A percentile compares a stretch with the other conserved stretches of the same genome.
Evolutionary conservation across 768 basidiomycete species (phyloP).

Genomic region (Russula sp.): DNA sequence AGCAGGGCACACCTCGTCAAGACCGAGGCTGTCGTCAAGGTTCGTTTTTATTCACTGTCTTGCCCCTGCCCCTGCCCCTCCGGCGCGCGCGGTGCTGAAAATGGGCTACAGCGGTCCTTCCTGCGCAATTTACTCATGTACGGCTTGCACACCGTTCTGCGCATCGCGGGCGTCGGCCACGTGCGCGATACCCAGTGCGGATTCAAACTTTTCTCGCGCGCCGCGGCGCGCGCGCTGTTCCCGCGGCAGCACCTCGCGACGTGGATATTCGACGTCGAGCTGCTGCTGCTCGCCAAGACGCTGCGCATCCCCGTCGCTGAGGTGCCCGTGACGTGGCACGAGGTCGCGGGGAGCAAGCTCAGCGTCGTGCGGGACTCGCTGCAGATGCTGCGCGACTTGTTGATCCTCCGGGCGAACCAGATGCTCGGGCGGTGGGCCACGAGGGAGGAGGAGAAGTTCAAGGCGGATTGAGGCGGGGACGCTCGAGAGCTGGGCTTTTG

Average conservation of each 20-base stretch:
- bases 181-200: conserved; percentile 96
- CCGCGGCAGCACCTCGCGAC: conserved; percentile 80
- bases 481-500: neutral
- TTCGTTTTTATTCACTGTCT: conserved; percentile 30
- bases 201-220: conserved; percentile 90
- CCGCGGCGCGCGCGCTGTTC: conserved; percentile 77
- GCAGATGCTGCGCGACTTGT: conserved; percentile 84
- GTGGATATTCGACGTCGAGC: conserved; percentile 97
- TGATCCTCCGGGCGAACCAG: conserved; percentile 80
- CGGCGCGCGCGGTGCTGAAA: neutral
- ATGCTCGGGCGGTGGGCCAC: conserved; percentile 66
- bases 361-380: conserved; percentile 78
- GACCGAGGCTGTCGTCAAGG: conserved; percentile 92
- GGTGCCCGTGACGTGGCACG: conserved; percentile 89
- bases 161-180: conserved; percentile 83
- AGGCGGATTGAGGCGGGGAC: conserved; percentile 14
- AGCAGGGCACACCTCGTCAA: conserved; percentile 90
- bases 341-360: conserved; percentile 89
- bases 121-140: conserved; percentile 93
- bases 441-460: conserved; percentile 1
- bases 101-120: conserved; percentile 59
- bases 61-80: neutral
- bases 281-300: conserved; percentile 78
- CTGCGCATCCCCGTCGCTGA: conserved; percentile 74
- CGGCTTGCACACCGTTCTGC: conserved; percentile 82